Evolutionary conservation across 2,329 filamentous ascomycete genomes (phyloP), one percentile per base, ranked within the genome.

Genomic region (Lachnellula arida): DNA sequence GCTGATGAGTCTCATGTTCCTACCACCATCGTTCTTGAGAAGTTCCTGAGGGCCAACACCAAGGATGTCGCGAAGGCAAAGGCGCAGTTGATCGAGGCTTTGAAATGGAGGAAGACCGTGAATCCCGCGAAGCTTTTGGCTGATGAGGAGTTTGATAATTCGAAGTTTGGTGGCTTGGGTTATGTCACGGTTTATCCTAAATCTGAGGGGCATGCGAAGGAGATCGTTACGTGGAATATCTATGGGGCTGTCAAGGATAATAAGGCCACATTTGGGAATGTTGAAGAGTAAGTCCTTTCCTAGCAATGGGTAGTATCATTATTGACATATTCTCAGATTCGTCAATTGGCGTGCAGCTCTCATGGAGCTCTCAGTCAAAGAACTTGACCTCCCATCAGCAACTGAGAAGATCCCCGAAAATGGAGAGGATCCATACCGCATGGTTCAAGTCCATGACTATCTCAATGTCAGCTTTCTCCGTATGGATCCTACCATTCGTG

Each of bases 401-500:
- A 91, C 84, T 8, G 75, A 79, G 62, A 81, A 83, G 43, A 90
- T 68, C 34, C 60, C 64, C 2, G 86, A 90, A 55, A 86, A 84
- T 60, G 76, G 77, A 35, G 76, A 82, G 63, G 93, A 97, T 68
- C 89, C 88, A 1, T 95, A 96, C 75, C 89, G 93, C 73, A 91
- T 95, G 77, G 81, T 89, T 66, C 92, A 97, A 74, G 85, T 97
- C 28, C 93, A 97, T 75, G 93, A 97, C 77, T 97, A 97, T 78
- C 83, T 89, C 65, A 86, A 85, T 60, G 86, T 96, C 70, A 90
- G 86, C 68, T 96, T 97, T 79, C 79, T 97, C 64, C 86, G 90
- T 58, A 86, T 89, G 76, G 87, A 93, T 55, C 81, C 88, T 0
- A 78, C 81, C 55, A 85, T 94, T 73, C 91, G 89, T 72, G 79